Conservation (phyloP, 2,329 filamentous ascomycete species). For the Botrytis hyacinthi region DNA sequence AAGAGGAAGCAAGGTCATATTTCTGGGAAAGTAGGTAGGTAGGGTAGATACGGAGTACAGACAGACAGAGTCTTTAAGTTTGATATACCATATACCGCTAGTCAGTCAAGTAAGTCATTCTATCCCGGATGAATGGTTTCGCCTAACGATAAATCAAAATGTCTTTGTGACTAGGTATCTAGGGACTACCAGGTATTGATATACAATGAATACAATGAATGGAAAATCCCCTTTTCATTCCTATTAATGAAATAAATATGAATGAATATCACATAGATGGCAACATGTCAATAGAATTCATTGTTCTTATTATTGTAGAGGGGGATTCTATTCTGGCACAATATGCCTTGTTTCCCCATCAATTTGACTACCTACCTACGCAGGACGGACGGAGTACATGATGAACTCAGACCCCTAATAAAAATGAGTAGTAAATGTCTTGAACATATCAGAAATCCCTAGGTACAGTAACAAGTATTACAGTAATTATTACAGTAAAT, state of each 20-base stretch:
- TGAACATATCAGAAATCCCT: neutral
- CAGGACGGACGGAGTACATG: neutral
- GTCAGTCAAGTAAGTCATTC: neutral
- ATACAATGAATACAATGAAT: too few species aligned
- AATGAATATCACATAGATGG: neutral
- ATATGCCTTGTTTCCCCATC: conserved; percentile 2
- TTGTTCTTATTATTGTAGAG: too few species aligned
- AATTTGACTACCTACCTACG: neutral
- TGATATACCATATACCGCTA: neutral
- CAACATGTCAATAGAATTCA: neutral
- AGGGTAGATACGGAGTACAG: neutral
- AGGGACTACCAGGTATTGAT: neutral
- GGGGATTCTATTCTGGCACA: neutral
- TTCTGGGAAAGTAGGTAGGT: conserved; percentile 1
- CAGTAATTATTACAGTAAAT: too few species aligned
- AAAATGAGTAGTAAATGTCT: neutral
- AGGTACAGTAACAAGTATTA: too few species aligned
- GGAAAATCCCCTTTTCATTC: neutral
- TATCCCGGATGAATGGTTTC: neutral
- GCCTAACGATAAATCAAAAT: neutral
- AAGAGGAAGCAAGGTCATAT: neutral
- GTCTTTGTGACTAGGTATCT: neutral
- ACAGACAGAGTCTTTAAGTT: neutral
- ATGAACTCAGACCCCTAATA: neutral
- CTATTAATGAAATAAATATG: neutral